A percentile compares a stretch with the other conserved stretches of the same genome.
Conservation (phyloP, 768 basidiomycete genomes). For the Favolaschia claudopus region DNA sequence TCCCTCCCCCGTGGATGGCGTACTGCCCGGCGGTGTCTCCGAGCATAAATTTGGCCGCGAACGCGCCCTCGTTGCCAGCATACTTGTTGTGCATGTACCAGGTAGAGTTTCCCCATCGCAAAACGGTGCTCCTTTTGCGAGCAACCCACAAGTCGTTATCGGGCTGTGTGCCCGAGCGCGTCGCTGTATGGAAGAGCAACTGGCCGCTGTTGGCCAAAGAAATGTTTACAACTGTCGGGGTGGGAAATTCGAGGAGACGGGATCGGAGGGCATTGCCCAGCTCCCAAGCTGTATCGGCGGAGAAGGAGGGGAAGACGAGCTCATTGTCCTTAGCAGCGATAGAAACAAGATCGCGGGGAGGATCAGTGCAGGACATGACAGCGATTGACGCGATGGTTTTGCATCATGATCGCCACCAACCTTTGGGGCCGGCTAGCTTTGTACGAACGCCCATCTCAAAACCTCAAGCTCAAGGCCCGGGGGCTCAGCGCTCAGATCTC, state of each 20-base stretch:
- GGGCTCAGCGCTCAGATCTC: no score
- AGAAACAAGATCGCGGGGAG: conserved; percentile 24
- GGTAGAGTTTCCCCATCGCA: conserved; percentile 39
- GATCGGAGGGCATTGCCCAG: conserved; percentile 37
- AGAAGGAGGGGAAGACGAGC: conserved; percentile 35
- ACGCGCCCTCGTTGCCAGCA: conserved; percentile 9
- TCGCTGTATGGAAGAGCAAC: conserved; percentile 38
- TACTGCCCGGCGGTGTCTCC: conserved; percentile 35
- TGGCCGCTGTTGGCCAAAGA: conserved; percentile 37
- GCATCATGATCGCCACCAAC: no score
- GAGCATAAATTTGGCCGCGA: conserved; percentile 32
- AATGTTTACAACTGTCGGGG: conserved; percentile 37
- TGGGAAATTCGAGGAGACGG: conserved; percentile 25
- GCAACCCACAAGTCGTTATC: conserved; percentile 43
- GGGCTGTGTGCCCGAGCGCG: conserved; percentile 36
- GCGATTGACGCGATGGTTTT: no score
- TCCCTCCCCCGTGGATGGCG: conserved; percentile 40
- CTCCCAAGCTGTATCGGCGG: conserved; percentile 42
- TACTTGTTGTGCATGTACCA: conserved; percentile 31
- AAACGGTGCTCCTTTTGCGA: conserved; percentile 40
- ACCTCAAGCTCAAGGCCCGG: no score
- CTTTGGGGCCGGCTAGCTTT: no score
- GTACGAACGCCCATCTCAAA: no score
- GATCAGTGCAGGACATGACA: no score
- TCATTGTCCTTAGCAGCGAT: conserved; percentile 34